A percentile compares a stretch with the other conserved stretches of the same genome.
Conservation (phyloP, 495 filamentous ascomycete genomes). For the Cryomyces minteri region DNA sequence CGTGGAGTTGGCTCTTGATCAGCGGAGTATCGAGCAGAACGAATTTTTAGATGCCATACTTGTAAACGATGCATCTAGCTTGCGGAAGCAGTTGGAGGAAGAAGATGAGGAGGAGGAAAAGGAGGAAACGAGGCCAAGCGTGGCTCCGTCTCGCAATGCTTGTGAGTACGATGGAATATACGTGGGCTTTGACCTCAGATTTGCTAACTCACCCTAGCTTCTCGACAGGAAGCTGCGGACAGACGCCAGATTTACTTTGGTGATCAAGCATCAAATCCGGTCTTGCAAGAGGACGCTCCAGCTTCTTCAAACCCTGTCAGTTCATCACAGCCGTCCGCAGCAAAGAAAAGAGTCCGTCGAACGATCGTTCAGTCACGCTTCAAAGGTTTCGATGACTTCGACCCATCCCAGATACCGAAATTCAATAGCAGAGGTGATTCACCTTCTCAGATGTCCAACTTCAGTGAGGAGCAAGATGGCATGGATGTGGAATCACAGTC, state of each 20-base stretch:
- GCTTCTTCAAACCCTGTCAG: too few relatives aligned
- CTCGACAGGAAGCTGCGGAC: too few relatives aligned
- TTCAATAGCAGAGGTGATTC: constrained; percentile 1
- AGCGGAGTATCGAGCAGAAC: constrained; percentile 71
- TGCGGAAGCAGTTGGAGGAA: constrained; percentile 40
- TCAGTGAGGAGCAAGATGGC: not conserved
- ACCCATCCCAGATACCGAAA: constrained; percentile 16
- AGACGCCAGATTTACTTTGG: too few relatives aligned
- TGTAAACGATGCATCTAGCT: constrained; percentile 45
- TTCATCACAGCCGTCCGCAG: constrained; percentile 5
- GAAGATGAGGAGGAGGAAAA: not conserved
- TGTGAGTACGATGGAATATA: not conserved
- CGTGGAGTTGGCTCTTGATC: constrained; percentile 51
- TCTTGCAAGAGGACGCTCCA: too few relatives aligned
- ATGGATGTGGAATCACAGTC: not conserved
- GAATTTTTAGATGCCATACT: constrained; percentile 89
- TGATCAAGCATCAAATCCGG: too few relatives aligned
- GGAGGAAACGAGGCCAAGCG: not conserved
- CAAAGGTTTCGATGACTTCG: constrained; percentile 52
- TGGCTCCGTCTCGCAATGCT: not conserved
- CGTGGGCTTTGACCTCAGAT: too few relatives aligned
- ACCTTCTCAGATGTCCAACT: constrained; percentile 3
- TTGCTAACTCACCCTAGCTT: too few relatives aligned
- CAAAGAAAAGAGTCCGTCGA: constrained; percentile 22
- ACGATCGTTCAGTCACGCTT: constrained; percentile 39